A percentile compares a stretch with the other conserved stretches of the same genome.
These are phyloP conservation scores for Phytophthora hibernalis DNA, from an alignment of 352 stramenopile genomes.

Conservation along the genomic window DNA sequence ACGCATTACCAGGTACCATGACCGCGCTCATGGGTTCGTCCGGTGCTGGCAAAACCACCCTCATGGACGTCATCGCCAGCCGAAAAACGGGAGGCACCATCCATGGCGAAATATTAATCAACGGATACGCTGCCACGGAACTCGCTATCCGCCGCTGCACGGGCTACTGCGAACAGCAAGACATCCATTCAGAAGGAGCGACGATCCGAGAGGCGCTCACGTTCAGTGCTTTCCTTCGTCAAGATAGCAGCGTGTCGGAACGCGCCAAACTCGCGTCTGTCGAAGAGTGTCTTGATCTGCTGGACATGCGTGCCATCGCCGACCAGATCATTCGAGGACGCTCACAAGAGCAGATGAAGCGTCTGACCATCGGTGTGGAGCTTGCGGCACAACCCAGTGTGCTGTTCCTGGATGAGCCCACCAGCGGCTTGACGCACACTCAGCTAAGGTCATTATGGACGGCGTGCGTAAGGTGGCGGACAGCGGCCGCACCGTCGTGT, in stretches of 20 bases:
- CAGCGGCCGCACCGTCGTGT: slow-evolving; percentile 77
- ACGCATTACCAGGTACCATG: slow-evolving; percentile 46
- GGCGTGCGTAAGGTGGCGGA: slow-evolving; percentile 84
- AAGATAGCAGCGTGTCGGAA: slow-evolving; percentile 36
- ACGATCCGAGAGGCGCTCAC: slow-evolving; percentile 89
- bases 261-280: slow-evolving; percentile 37
- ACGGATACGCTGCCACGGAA: slow-evolving; percentile 37
- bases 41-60: slow-evolving; percentile 81
- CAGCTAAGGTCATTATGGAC: slow-evolving; percentile 67
- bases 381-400: slow-evolving; percentile 83
- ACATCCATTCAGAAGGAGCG: slow-evolving; percentile 24
- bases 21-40: slow-evolving; percentile 60
- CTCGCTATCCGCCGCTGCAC: slow-evolving; percentile 44
- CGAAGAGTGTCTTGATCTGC: slow-evolving; percentile 42
- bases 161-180: slow-evolving; percentile 39
- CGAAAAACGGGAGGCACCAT: slow-evolving; percentile 83
- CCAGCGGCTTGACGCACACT: slow-evolving; percentile 80
- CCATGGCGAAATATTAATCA: slow-evolving; percentile 54
- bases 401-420: slow-evolving; percentile 84
- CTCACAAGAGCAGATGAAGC: slow-evolving; percentile 63
- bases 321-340: slow-evolving; percentile 47
- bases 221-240: slow-evolving; percentile 84
- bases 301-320: slow-evolving; percentile 38
- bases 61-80: slow-evolving; percentile 68
- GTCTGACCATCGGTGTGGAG: slow-evolving; percentile 88